These are phyloP conservation scores for Ustilago bromivora DNA, from an alignment of 1,284 basidiomycete genomes.

Conservation along the genomic window DNA sequence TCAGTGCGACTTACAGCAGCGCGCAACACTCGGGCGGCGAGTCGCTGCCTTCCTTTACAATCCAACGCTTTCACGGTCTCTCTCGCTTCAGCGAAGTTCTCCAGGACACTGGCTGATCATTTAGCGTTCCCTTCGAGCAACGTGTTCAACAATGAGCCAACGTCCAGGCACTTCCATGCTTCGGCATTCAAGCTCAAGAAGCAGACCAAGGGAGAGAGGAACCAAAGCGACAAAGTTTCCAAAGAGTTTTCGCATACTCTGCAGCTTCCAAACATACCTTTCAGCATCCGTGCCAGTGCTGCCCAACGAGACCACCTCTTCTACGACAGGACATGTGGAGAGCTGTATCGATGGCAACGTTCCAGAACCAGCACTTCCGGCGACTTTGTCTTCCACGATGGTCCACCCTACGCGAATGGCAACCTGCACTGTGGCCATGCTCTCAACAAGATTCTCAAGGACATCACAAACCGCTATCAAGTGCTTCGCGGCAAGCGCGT, in stretches of 20 bases:
- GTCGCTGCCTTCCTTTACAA: background rate
- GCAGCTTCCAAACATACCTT: conserved; percentile 83
- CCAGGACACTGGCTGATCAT: background rate
- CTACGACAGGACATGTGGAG: conserved; percentile 78
- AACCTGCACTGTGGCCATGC: conserved; percentile 96
- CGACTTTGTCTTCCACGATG: conserved; percentile 89
- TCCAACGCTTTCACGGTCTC: background rate
- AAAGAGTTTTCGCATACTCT: conserved; percentile 76
- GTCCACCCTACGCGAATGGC: conserved; percentile 98
- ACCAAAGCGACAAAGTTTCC: conserved; percentile 12
- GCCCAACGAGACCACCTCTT: conserved; percentile 77
- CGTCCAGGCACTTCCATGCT: conserved; percentile 3
- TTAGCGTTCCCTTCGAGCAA: background rate
- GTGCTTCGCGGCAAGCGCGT: conserved; percentile 82
- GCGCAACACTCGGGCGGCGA: background rate
- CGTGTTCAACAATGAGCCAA: background rate
- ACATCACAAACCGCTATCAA: conserved; percentile 92
- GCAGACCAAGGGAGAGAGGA: conserved; percentile 2
- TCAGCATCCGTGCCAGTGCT: conserved; percentile 82
- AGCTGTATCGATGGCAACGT: conserved; percentile 85
- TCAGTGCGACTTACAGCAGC: conserved; percentile 6
- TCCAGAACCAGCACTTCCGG: conserved; percentile 9
- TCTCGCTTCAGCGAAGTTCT: background rate
- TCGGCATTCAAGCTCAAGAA: conserved; percentile 14
- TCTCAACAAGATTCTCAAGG: conserved; percentile 95